Conservation (phyloP, 257 asterid species). For the Nicotiana paniculata region DNA sequence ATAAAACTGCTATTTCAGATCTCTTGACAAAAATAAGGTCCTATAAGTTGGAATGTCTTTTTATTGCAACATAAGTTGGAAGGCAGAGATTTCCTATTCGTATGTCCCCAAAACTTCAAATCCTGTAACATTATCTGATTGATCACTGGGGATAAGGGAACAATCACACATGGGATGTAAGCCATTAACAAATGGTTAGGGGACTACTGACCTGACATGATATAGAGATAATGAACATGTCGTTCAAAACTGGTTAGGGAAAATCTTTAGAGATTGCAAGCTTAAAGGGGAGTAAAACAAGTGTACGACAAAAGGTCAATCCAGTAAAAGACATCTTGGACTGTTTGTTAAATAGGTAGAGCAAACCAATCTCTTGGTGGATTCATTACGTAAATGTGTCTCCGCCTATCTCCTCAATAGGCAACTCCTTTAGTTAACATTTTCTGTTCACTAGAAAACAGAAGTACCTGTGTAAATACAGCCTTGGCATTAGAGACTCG, state of each 20-base stretch:
- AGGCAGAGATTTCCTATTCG: background rate
- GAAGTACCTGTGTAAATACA: slow-evolving; percentile 75
- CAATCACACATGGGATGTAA: background rate
- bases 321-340: background rate
- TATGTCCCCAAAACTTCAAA: background rate
- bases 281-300: background rate
- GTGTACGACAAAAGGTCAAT: background rate
- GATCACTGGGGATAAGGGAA: background rate
- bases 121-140: background rate
- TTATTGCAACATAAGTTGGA: background rate
- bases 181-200: background rate
- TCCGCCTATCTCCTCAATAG: background rate
- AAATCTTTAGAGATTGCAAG: background rate
- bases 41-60: background rate
- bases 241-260: slow-evolving; percentile 1
- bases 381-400: background rate
- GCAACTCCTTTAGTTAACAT: background rate
- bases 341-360: background rate
- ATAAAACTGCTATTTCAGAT: background rate
- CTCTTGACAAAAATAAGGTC: background rate
- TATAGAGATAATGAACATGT: background rate
- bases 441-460: background rate
- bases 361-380: background rate
- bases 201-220: background rate
- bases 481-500: slow-evolving; percentile 74